Percentiles rank a stretch among this genome's conserved stretches.
Evolutionary conservation across 2,329 filamentous ascomycete genomes (phyloP).

Genomic region (Xylaria sp.): DNA sequence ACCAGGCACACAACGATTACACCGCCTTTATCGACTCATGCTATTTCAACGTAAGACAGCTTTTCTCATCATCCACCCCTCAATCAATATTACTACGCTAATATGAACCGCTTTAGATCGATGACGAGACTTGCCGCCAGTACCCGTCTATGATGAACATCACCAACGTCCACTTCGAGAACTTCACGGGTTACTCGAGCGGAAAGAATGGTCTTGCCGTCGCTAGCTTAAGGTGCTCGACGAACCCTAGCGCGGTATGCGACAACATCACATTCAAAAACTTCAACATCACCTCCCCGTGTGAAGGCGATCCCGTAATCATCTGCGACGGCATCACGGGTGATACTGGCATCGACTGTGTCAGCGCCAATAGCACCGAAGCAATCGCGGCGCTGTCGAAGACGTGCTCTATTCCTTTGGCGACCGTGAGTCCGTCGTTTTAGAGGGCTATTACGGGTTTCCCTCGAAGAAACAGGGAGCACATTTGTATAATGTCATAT

Average conservation of each 20-base stretch:
- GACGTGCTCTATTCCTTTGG: conserved; percentile 48
- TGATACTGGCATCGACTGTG: conserved; percentile 50
- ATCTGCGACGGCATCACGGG: conserved; percentile 61
- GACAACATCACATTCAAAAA: conserved; percentile 63
- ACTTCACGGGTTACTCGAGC: conserved; percentile 66
- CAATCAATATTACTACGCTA: not conserved
- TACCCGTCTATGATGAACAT: conserved; percentile 68
- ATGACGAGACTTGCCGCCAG: conserved; percentile 59
- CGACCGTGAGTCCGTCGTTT: conserved; percentile 35
- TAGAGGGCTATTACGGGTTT: not conserved
- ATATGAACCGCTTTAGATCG: conserved; percentile 43
- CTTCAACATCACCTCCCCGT: conserved; percentile 64
- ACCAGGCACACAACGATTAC: conserved; percentile 66
- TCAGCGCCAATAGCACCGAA: conserved; percentile 50
- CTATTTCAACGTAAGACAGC: conserved; percentile 65
- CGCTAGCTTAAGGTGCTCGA: conserved; percentile 64
- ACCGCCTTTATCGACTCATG: conserved; percentile 69
- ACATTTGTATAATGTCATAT: conserved; percentile 11
- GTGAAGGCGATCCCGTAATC: conserved; percentile 54
- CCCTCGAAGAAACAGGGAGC: not conserved
- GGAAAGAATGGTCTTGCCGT: conserved; percentile 65
- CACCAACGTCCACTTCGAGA: conserved; percentile 67
- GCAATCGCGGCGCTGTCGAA: conserved; percentile 47
- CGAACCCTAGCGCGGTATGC: conserved; percentile 63
- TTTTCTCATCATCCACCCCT: not conserved